A percentile compares a stretch with the other conserved stretches of the same genome.
Conservation (phyloP, 2,329 filamentous ascomycete species). For the Colletotrichum sp. region DNA sequence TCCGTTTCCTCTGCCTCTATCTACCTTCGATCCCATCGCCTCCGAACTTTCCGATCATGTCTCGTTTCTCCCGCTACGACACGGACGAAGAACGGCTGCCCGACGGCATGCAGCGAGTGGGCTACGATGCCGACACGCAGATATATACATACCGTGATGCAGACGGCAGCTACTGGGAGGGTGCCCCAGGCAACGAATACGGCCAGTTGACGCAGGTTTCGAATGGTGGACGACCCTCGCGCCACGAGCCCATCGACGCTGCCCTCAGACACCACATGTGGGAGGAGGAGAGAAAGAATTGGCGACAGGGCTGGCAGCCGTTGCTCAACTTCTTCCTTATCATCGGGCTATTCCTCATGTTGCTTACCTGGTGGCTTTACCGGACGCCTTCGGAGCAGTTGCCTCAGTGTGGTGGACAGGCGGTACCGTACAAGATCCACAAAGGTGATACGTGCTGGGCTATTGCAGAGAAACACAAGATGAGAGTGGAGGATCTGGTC, state of each 20-base stretch:
- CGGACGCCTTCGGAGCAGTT: conserved; percentile 27
- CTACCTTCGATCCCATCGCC: not conserved
- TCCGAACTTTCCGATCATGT: conserved; percentile 33
- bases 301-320: conserved; percentile 58
- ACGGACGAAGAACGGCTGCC: conserved; percentile 58
- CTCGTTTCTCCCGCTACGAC: conserved; percentile 47
- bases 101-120: conserved; percentile 57
- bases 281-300: conserved; percentile 39
- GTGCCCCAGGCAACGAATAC: conserved; percentile 53
- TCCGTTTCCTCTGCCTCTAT: not conserved
- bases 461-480: conserved; percentile 47
- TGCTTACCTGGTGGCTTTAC: conserved; percentile 54
- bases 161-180: conserved; percentile 55
- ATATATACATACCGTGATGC: conserved; percentile 56
- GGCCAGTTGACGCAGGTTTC: conserved; percentile 49
- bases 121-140: conserved; percentile 61
- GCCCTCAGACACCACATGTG: not conserved
- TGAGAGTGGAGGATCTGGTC: conserved; percentile 51
- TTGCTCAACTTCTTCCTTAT: conserved; percentile 64
- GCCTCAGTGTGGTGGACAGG: conserved; percentile 14
- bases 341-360: conserved; percentile 53
- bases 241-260: conserved; percentile 33
- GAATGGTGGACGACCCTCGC: conserved; percentile 31
- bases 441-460: conserved; percentile 59
- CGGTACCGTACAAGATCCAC: conserved; percentile 41